Base-by-base conservation (phyloP, 192 early-diverging fungal genomes). In the Phycomyces blakesleeanus region DNA sequence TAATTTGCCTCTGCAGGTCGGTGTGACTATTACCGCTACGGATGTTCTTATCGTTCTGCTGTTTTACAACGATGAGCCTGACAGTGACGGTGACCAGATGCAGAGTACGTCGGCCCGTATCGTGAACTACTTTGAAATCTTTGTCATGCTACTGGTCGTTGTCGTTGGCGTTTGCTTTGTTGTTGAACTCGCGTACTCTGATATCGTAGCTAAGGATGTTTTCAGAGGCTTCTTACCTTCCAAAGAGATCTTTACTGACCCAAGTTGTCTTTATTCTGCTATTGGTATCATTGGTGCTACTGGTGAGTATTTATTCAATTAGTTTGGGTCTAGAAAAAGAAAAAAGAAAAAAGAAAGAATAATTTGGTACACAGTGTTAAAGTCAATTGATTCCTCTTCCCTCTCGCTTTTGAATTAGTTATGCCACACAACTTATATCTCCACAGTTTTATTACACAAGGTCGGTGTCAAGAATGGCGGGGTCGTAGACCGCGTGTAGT, bases 251-350 rank as follows among this genome's bases (percentile, higher is more conserved):
- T 80, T 92, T 53, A 85, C 77, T 0, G 69, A 87, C 26, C 44
- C 68, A 0, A 83, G 76, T 1, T 70, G 75, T 25, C 69, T 93
- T 0, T 93, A 87, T 47, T 57, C 93, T 10, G 78, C 88, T 12
- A 86, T 93, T 54, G 90, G 86, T 55, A 93, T 93, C 55, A 87
- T 92, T 67, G 92, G 92, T 26, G 92, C 92, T 5, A 93, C 91
- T 0, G 89, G 91, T 29, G 90, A 64, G 53, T 55, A 55, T 24
- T 21, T 62, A 25, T 53, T n/a, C n/a, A n/a, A n/a, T n/a, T n/a
- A n/a, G n/a, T n/a, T n/a, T n/a, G n/a, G n/a, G n/a, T n/a, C n/a
- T n/a, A n/a, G n/a, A n/a, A n/a, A n/a, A n/a, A 25, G n/a, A 26
- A 52, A 27, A 55, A 42, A 16, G 8, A 12, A 27, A 24, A 6